Conservation (phyloP, 2,329 filamentous ascomycete species). For the Cryphonectria carpinicola region DNA sequence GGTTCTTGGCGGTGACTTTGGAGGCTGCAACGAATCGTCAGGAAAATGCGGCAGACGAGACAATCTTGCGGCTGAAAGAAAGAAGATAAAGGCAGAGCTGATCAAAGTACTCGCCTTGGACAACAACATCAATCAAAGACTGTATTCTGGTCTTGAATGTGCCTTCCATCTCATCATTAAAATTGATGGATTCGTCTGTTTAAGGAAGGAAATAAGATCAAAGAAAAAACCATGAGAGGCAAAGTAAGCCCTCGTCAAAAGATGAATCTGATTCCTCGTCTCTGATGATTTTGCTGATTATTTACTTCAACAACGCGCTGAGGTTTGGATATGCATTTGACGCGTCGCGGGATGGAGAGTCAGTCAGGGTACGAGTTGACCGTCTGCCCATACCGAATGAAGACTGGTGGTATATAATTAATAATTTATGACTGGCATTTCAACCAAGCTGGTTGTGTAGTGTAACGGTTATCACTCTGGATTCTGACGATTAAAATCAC, state of each 20-base stretch:
- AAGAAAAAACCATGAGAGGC: too few species aligned
- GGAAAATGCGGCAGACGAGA: background rate
- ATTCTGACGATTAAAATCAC: background rate
- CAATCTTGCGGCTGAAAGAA: background rate
- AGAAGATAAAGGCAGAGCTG: background rate
- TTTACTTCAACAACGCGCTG: background rate
- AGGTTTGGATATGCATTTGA: slow-evolving; percentile 7
- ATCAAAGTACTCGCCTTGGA: slow-evolving; percentile 36
- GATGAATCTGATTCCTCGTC: background rate
- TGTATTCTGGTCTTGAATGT: slow-evolving; percentile 27
- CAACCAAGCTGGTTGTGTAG: background rate
- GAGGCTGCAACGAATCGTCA: slow-evolving; percentile 49
- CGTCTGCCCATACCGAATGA: too few species aligned
- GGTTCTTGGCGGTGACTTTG: slow-evolving; percentile 66
- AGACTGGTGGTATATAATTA: background rate
- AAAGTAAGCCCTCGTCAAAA: background rate
- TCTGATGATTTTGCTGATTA: background rate
- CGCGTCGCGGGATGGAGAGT: slow-evolving; percentile 16
- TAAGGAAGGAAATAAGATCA: too few species aligned
- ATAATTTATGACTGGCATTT: background rate
- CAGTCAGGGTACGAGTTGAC: too few species aligned
- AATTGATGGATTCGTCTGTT: background rate
- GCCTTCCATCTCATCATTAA: slow-evolving; percentile 16
- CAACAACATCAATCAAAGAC: slow-evolving; percentile 43
- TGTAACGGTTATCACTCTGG: slow-evolving; percentile 5